phyloP scores from a whole-genome alignment of 345 rosid genomes.

The Ceriops decandra region DNA sequence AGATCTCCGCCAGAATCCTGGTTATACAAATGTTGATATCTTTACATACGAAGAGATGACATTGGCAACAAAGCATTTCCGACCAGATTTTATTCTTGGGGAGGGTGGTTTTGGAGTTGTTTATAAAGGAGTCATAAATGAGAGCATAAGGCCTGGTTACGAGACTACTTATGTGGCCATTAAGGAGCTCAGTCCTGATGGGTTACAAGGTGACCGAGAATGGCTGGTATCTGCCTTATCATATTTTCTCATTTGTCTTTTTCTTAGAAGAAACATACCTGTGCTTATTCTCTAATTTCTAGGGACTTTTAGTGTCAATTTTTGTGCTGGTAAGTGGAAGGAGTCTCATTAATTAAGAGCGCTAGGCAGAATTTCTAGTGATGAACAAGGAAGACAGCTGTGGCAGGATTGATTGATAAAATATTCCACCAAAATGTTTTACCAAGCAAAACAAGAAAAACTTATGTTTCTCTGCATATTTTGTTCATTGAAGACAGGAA shows the following conservation, averaged over 20 bases:
- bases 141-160: constrained; percentile 55
- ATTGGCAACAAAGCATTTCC: constrained; percentile 76
- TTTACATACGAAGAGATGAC: constrained; percentile 81
- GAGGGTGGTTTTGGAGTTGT: constrained; percentile 98
- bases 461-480: not conserved
- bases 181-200: constrained; percentile 87
- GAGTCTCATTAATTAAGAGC: not conserved
- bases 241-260: not conserved
- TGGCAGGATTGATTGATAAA: too few relatives aligned
- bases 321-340: not conserved
- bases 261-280: not conserved
- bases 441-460: too few relatives aligned
- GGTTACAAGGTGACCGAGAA: constrained; percentile 95
- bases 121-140: constrained; percentile 79
- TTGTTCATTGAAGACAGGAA: not conserved
- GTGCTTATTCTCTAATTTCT: not conserved
- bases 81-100: constrained; percentile 82
- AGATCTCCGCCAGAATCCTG: constrained; percentile 69
- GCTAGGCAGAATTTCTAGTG: not conserved
- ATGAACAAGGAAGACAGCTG: not conserved
- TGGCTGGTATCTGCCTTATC: constrained; percentile 70
- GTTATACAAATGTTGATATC: constrained; percentile 64
- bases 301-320: not conserved
- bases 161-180: constrained; percentile 65
- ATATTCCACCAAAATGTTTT: too few relatives aligned